phyloP scores from a whole-genome alignment of 108 stramenopile species.

The Fistulifera pelliculosa region DNA sequence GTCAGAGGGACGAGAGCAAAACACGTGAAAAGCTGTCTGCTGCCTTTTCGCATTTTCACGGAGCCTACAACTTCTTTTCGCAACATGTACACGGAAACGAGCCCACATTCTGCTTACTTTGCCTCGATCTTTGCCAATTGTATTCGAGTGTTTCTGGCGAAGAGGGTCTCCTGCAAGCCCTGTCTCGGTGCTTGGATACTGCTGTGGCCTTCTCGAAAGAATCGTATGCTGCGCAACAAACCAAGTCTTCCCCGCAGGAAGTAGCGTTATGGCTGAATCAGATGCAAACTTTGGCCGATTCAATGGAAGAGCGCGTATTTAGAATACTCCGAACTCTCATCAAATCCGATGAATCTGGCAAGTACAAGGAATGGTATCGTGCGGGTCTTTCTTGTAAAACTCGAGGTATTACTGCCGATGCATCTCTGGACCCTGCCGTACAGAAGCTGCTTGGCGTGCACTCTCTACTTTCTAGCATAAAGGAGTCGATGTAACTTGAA shows the following conservation, averaged over 20 bases:
- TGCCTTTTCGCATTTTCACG: conserved; percentile 58
- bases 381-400: conserved; percentile 16
- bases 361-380: conserved; percentile 65
- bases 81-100: conserved; percentile 46
- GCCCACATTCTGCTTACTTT: conserved; percentile 65
- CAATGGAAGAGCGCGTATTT: conserved; percentile 59
- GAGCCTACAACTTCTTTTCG: conserved; percentile 60
- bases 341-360: conserved; percentile 24
- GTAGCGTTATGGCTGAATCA: conserved; percentile 42
- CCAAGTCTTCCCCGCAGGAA: not conserved
- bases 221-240: no score
- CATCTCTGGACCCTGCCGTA: no score
- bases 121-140: conserved; percentile 64
- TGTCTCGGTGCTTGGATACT: conserved; percentile 65
- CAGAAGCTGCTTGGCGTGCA: no score
- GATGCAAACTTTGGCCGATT: conserved; percentile 54
- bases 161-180: conserved; percentile 56
- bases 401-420: no score
- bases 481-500: no score
- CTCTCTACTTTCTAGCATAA: no score
- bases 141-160: conserved; percentile 63
- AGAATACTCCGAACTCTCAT: conserved; percentile 55
- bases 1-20: conserved; percentile 66
- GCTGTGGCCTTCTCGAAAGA: conserved; percentile 40
- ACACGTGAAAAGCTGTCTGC: conserved; percentile 70